Conservation (phyloP, 306 rosid genomes). For the Coriaria nepalensis region DNA sequence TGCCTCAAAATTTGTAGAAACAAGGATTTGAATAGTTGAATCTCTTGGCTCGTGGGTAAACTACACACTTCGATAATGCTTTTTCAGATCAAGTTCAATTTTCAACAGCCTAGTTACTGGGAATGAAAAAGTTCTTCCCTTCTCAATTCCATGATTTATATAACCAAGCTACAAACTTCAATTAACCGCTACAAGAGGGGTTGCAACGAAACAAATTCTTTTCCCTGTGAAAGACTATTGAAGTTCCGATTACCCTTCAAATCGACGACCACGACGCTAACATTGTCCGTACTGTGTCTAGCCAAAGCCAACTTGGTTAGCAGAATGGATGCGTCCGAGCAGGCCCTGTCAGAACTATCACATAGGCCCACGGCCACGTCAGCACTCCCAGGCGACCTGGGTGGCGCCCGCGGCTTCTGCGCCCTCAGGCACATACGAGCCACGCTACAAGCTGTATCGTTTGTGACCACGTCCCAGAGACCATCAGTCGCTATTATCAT, state of each 20-base stretch:
- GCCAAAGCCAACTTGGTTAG: conserved; percentile 82
- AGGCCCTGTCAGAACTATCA: conserved; percentile 44
- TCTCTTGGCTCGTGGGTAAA: too few species aligned
- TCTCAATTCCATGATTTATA: too few species aligned
- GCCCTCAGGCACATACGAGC: conserved; percentile 54
- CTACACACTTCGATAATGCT: too few species aligned
- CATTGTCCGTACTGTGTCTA: conserved; percentile 70
- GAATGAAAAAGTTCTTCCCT: too few species aligned
- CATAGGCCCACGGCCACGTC: conserved; percentile 11
- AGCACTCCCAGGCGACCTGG: conserved; percentile 10
- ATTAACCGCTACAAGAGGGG: too few species aligned
- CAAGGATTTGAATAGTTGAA: too few species aligned
- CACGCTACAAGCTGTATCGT: conserved; percentile 69
- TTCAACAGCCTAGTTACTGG: too few species aligned
- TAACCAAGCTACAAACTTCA: too few species aligned
- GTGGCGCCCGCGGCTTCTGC: conserved; percentile 18
- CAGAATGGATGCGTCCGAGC: conserved; percentile 69
- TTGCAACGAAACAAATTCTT: too few species aligned
- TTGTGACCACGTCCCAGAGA: conserved; percentile 81
- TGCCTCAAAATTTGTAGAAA: too few species aligned
- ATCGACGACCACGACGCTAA: conserved; percentile 77
- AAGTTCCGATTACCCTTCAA: conserved; percentile 32
- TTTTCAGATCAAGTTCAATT: too few species aligned
- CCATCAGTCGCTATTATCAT: conserved; percentile 80
- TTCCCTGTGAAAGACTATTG: conserved; percentile 54